Conservation (phyloP, 177 flowering plant species). For the Telopea speciosissima region DNA sequence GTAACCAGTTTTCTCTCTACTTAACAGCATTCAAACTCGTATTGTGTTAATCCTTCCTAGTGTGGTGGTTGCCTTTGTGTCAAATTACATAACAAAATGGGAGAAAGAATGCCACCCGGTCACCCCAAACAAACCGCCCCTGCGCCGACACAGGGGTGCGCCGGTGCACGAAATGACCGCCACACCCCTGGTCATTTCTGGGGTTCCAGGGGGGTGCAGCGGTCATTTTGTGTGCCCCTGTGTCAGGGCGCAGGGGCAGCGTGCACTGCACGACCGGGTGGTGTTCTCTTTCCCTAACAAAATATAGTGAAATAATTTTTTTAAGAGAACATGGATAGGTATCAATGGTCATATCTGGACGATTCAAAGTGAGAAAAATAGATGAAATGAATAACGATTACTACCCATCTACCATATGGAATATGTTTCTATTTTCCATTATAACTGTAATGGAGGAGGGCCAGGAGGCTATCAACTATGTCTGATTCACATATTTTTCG, state of each 20-base stretch:
- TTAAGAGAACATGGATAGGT: not conserved
- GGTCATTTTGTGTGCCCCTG: too few species aligned
- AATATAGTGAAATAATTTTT: too few species aligned
- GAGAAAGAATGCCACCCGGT: too few species aligned
- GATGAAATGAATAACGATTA: not conserved
- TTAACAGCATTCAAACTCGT: not conserved
- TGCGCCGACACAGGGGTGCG: too few species aligned
- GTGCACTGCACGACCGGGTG: too few species aligned
- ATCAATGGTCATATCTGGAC: not conserved
- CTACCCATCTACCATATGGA: not conserved
- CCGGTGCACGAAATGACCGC: too few species aligned
- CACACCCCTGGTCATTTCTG: too few species aligned
- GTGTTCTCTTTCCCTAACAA: too few species aligned
- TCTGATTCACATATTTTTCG: not conserved
- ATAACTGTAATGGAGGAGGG: not conserved
- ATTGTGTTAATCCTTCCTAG: not conserved
- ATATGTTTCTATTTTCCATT: not conserved
- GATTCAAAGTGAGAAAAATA: not conserved
- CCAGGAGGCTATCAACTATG: not conserved
- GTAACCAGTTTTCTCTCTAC: not conserved
- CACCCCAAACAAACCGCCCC: too few species aligned
- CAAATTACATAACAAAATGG: not conserved
- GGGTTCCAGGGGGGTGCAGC: too few species aligned
- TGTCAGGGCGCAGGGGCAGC: too few species aligned
- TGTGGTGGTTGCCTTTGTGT: not conserved